Base-by-base conservation (phyloP, 768 basidiomycete genomes). In the Rhodotorula babjevae region DNA sequence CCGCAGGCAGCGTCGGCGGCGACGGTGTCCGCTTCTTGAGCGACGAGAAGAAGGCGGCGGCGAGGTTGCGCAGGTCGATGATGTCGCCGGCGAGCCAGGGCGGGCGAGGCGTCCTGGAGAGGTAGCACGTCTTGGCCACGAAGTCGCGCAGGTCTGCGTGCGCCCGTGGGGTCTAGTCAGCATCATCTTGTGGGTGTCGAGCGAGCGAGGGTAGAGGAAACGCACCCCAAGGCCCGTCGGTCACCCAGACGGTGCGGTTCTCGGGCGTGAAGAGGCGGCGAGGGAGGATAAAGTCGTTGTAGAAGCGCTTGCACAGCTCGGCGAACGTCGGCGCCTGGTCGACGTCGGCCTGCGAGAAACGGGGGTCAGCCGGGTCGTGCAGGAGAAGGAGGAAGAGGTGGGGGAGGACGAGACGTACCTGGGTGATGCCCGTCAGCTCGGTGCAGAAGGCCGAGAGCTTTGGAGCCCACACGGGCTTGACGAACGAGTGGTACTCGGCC, bases 401-500 rank as follows among this genome's bases (percentile, higher is more conserved):
- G 52, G 21, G 33, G 36, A 23, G 56, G 27, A 46, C 63, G 50
- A 25, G 25, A 27, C 87, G 73, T 71, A 94, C 94, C 84, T 99
- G 95, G 5, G 88, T 89, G 69, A 99, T 93, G 27, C 93, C 93
- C 18, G 95, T 99, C 59, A 99, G 84, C 49, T 86, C 81, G 29
- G 85, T 92, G 80, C 95, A 97, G 80, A 96, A 99, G 8, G 85
- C 82, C 14, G 91, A 89, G 14, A 99, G 84, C 63, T 81, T 83
- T 1, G 94, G 93, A 57, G 85, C 83, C 92, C 93, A 97, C 12
- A 87, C 89, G 14, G 95, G 95, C 78, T 84, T 77, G 84, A 97
- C 92, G 80, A 91, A 95, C 75, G 87, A 88, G 72, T 90, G 88
- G 82, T 93, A 98, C 79, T 92, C 90, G 75, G 87, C 89, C 29